Percentiles rank a stretch among this genome's conserved stretches.
These are phyloP conservation scores for Alisma plantagoaquatica DNA, from an alignment of 106 monocot species.

Conservation along the genomic window DNA sequence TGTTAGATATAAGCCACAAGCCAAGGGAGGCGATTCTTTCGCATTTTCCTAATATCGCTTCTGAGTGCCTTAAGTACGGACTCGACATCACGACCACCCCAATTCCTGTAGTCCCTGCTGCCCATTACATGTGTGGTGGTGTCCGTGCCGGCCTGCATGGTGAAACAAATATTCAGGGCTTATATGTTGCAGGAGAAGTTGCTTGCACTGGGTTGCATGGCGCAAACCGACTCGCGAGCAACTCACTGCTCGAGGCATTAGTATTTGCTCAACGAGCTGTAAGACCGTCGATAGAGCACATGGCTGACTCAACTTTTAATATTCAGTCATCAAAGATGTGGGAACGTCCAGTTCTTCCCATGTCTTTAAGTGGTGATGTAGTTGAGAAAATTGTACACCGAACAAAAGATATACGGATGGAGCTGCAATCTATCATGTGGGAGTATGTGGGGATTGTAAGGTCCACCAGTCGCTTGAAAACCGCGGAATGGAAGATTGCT, in stretches of 20 bases:
- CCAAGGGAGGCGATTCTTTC: slow-evolving; percentile 53
- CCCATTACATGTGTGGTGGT: slow-evolving; percentile 97
- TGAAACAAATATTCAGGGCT: slow-evolving; percentile 75
- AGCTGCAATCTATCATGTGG: slow-evolving; percentile 86
- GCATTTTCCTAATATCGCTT: slow-evolving; percentile 92
- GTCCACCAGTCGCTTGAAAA: slow-evolving; percentile 69
- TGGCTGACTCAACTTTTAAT: slow-evolving; percentile 11
- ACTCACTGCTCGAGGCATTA: slow-evolving; percentile 85
- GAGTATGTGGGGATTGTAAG: slow-evolving; percentile 89
- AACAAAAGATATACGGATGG: slow-evolving; percentile 47
- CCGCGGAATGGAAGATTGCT: slow-evolving; percentile 76
- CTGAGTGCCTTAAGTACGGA: slow-evolving; percentile 63
- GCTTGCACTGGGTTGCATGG: slow-evolving; percentile 95
- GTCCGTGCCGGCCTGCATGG: slow-evolving; percentile 85
- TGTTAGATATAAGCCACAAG: slow-evolving; percentile 83
- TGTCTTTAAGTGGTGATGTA: slow-evolving; percentile 12
- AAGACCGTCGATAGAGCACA: slow-evolving; percentile 57
- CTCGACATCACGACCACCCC: slow-evolving; percentile 68
- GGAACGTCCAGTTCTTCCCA: slow-evolving; percentile 39
- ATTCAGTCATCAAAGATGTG: slow-evolving; percentile 18
- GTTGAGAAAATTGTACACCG: slow-evolving; percentile 29
- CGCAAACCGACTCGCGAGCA: slow-evolving; percentile 93
- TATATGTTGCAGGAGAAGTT: slow-evolving; percentile 91
- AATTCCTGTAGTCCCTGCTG: slow-evolving; percentile 86
- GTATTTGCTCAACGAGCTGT: slow-evolving; percentile 89